Percentiles rank a stretch among this genome's conserved stretches.
phyloP scores from a whole-genome alignment of 2,329 filamentous ascomycete species.

The Tolypocladium tropicale region DNA sequence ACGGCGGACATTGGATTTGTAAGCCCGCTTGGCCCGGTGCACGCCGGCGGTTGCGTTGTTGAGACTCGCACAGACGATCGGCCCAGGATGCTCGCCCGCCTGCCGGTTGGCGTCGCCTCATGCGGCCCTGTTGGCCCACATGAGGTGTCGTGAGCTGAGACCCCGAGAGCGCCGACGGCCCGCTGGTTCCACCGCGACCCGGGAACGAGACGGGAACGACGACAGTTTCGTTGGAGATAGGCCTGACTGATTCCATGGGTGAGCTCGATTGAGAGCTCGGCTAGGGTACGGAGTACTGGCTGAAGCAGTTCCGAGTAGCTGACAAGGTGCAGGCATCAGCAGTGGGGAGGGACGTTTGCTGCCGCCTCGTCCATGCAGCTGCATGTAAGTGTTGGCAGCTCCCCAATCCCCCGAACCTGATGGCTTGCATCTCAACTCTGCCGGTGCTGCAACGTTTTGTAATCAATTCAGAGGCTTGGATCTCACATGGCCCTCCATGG shows the following conservation, averaged over 20 bases:
- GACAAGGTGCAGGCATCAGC: no score
- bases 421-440: not conserved
- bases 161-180: not conserved
- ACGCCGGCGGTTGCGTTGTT: no score
- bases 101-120: not conserved
- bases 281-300: no score
- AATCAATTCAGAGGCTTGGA: not conserved
- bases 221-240: not conserved
- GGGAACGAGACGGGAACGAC: not conserved
- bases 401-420: not conserved
- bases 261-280: no score
- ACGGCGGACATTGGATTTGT: not conserved
- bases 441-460: not conserved
- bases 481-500: not conserved
- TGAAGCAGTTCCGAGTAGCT: no score
- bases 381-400: not conserved
- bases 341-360: no score
- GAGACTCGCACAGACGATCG: not conserved
- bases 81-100: not conserved
- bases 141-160: not conserved
- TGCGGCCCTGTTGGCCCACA: not conserved
- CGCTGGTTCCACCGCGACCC: not conserved
- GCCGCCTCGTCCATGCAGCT: not conserved
- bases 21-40: not conserved
- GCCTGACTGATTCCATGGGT: no score